Evolutionary conservation across 2,329 filamentous ascomycete genomes (phyloP).

Genomic region (Eurotiales sp.): DNA sequence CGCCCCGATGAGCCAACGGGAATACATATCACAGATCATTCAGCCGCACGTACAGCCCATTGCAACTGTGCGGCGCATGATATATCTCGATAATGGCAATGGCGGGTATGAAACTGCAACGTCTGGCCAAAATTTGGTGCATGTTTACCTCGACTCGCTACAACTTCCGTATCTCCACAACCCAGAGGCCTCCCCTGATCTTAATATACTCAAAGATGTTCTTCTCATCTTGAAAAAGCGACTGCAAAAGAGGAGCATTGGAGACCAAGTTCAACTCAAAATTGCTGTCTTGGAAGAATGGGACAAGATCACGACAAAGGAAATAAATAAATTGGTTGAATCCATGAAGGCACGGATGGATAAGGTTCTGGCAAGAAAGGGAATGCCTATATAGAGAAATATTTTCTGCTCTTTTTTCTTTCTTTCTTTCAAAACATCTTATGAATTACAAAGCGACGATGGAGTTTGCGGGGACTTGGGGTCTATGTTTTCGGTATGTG

Average conservation of each 20-base stretch:
- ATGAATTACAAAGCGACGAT: not conserved
- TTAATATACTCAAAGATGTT: constrained; percentile 16
- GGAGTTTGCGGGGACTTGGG: not conserved
- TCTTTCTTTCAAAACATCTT: not conserved
- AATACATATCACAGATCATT: constrained; percentile 15
- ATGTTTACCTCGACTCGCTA: constrained; percentile 15
- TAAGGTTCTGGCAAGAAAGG: constrained; percentile 11
- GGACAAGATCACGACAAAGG: constrained; percentile 15
- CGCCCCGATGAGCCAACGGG: constrained; percentile 12
- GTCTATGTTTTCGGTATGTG: not conserved
- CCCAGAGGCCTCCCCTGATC: constrained; percentile 13
- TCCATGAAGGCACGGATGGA: constrained; percentile 17
- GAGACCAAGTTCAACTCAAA: constrained; percentile 13
- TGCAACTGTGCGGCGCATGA: constrained; percentile 10
- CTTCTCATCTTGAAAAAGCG: constrained; percentile 16
- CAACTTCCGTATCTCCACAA: constrained; percentile 15
- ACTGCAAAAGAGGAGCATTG: constrained; percentile 14
- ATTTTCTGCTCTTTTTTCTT: not conserved
- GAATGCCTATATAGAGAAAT: constrained; percentile 16
- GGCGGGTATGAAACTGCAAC: constrained; percentile 5
- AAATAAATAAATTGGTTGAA: constrained; percentile 18
- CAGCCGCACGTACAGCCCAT: constrained; percentile 16
- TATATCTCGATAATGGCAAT: constrained; percentile 14
- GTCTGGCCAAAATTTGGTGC: constrained; percentile 11
- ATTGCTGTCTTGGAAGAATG: constrained; percentile 16